Evolutionary conservation across 257 asterid species (phyloP).

Genomic region (Rubia yunnanensis): DNA sequence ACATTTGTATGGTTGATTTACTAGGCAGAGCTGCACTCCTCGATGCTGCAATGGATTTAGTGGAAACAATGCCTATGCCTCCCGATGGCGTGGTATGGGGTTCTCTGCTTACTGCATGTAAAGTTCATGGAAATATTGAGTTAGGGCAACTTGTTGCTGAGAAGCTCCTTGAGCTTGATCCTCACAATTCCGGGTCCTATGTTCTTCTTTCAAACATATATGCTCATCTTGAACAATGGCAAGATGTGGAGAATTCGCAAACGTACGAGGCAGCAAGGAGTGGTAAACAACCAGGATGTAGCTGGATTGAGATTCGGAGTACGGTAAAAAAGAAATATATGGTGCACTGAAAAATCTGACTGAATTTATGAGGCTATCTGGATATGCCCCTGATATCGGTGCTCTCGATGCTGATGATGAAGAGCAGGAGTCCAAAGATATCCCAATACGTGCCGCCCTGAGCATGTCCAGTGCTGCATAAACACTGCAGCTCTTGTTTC

Average conservation of each 20-base stretch:
- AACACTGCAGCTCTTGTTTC: not conserved
- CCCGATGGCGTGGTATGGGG: conserved; percentile 11
- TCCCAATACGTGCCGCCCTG: not conserved
- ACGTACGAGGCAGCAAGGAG: conserved; percentile 10
- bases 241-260: conserved; percentile 11
- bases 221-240: conserved; percentile 9
- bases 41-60: conserved; percentile 2
- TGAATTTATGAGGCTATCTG: conserved; percentile 4
- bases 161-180: conserved; percentile 14
- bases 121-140: conserved; percentile 7
- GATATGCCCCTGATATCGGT: conserved; percentile 4
- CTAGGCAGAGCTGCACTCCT: conserved; percentile 10
- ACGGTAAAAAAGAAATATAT: conserved; percentile 6
- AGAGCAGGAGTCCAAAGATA: not conserved
- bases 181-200: conserved; percentile 5
- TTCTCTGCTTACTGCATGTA: conserved; percentile 9
- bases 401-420: conserved; percentile 10
- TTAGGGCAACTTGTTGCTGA: conserved; percentile 5
- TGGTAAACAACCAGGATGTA: conserved; percentile 14
- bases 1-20: conserved; percentile 11
- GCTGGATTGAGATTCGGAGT: conserved; percentile 13
- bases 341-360: not conserved
- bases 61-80: conserved; percentile 11
- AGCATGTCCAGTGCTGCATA: not conserved
- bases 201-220: conserved; percentile 13